Evolutionary conservation across 2,329 filamentous ascomycete genomes (phyloP).

Genomic region (Aureobasidium sp.): DNA sequence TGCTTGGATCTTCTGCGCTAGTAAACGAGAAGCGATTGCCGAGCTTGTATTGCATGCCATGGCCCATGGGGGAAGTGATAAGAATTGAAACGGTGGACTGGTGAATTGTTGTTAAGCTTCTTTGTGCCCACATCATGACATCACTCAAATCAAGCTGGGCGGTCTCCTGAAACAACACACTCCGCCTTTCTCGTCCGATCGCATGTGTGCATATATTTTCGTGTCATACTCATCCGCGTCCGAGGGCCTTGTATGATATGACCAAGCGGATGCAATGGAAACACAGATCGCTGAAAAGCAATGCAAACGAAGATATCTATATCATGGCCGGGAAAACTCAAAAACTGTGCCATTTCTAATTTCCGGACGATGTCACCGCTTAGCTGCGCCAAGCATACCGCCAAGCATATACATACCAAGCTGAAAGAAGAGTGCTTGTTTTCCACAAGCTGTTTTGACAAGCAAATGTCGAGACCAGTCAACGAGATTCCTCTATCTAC

Average conservation of each 20-base stretch:
- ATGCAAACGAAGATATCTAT: neutral
- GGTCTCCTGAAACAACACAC: neutral
- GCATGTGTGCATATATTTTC: neutral
- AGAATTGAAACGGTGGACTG: neutral
- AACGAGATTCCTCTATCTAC: neutral
- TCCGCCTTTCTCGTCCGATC: neutral
- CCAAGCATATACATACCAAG: neutral
- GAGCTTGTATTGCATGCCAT: neutral
- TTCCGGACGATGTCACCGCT: slow-evolving; percentile 1
- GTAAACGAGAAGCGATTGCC: neutral
- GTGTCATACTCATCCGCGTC: neutral
- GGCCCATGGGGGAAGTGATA: neutral
- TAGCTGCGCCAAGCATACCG: neutral
- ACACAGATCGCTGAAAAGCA: neutral
- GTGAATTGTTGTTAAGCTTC: neutral
- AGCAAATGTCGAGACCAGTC: neutral
- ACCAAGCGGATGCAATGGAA: neutral
- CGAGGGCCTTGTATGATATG: neutral
- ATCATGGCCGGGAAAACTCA: neutral
- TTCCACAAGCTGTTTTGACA: neutral
- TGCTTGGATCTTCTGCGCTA: neutral
- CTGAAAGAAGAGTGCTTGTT: neutral
- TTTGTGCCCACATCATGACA: neutral
- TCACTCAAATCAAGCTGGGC: neutral
- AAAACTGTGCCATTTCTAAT: neutral